A percentile compares a stretch with the other conserved stretches of the same genome.
These are phyloP conservation scores for Erythrophleum fordii DNA, from an alignment of 306 rosid species.

Conservation along the genomic window DNA sequence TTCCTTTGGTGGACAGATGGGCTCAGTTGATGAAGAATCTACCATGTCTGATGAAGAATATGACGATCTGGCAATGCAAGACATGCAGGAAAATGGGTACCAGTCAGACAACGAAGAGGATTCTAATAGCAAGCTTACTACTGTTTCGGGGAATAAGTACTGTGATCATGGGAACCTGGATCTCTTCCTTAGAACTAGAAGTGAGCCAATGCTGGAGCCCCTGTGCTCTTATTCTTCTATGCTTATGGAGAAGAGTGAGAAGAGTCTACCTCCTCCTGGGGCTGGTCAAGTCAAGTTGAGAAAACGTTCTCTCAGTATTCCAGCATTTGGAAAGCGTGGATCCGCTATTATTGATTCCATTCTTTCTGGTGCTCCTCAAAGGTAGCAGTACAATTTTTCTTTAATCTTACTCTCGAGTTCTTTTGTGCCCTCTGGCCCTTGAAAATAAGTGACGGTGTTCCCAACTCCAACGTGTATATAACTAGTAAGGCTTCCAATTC, in stretches of 20 bases:
- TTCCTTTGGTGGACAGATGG: slow-evolving; percentile 47
- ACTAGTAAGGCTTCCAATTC: slow-evolving; percentile 8
- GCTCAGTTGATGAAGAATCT: slow-evolving; percentile 85
- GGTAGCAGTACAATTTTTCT: slow-evolving; percentile 39
- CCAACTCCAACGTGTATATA: not conserved
- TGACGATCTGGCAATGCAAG: slow-evolving; percentile 80
- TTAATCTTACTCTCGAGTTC: not conserved
- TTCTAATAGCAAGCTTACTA: slow-evolving; percentile 33
- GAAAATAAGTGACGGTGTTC: not conserved
- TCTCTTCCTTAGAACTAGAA: slow-evolving; percentile 54
- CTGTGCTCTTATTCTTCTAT: slow-evolving; percentile 51
- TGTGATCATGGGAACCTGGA: slow-evolving; percentile 47
- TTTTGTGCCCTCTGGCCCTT: not conserved
- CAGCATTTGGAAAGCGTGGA: slow-evolving; percentile 56
- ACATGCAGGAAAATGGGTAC: slow-evolving; percentile 57
- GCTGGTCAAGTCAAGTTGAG: slow-evolving; percentile 53
- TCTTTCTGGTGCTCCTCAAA: slow-evolving; percentile 61
- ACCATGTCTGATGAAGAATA: slow-evolving; percentile 82
- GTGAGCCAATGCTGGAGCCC: slow-evolving; percentile 50
- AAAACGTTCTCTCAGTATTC: slow-evolving; percentile 72
- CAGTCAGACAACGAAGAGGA: slow-evolving; percentile 57
- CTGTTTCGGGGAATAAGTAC: slow-evolving; percentile 45
- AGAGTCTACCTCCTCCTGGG: slow-evolving; percentile 41
- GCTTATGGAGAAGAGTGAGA: slow-evolving; percentile 49
- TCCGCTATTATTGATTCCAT: slow-evolving; percentile 50